Percentiles rank a stretch among this genome's conserved stretches.
These are phyloP conservation scores for Dissophora ornata DNA, from an alignment of 192 early-diverging fungal genomes.

Conservation along the genomic window DNA sequence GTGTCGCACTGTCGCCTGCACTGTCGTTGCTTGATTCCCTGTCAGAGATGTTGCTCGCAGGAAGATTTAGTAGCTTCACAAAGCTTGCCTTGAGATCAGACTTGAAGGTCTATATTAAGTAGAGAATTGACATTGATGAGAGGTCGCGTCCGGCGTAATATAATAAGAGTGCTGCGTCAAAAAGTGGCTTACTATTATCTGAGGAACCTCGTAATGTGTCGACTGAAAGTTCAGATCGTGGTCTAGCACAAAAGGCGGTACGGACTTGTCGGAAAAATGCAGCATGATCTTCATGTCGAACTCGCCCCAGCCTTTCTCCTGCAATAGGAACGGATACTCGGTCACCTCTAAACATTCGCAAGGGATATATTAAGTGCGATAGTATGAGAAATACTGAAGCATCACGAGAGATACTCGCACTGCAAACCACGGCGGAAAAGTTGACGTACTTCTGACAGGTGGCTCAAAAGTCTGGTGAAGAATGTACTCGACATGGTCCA, in stretches of 20 bases:
- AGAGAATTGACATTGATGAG: not conserved
- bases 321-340: slow-evolving; percentile 61
- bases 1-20: slow-evolving; percentile 13
- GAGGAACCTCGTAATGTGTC: slow-evolving; percentile 55
- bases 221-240: slow-evolving; percentile 69
- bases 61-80: slow-evolving; percentile 31
- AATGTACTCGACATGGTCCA: slow-evolving; percentile 64
- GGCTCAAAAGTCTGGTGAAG: slow-evolving; percentile 62
- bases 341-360: slow-evolving; percentile 53
- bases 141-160: too few species aligned
- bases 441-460: slow-evolving; percentile 54
- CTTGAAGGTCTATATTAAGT: slow-evolving; percentile 26
- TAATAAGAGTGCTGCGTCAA: not conserved
- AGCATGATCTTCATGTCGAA: slow-evolving; percentile 70
- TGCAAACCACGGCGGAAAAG: not conserved
- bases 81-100: slow-evolving; percentile 37
- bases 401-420: not conserved
- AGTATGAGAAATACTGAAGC: too few species aligned
- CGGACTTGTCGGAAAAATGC: slow-evolving; percentile 59
- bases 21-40: slow-evolving; percentile 39
- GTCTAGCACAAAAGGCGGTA: slow-evolving; percentile 53
- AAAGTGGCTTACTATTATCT: slow-evolving; percentile 53
- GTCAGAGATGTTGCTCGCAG: slow-evolving; percentile 17
- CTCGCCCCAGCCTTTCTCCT: slow-evolving; percentile 73
- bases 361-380: too few species aligned